Evolutionary conservation across 176 grass and related monocot genomes (phyloP), one percentile per base, ranked within the genome.

Genomic region (Phragmites australis): DNA sequence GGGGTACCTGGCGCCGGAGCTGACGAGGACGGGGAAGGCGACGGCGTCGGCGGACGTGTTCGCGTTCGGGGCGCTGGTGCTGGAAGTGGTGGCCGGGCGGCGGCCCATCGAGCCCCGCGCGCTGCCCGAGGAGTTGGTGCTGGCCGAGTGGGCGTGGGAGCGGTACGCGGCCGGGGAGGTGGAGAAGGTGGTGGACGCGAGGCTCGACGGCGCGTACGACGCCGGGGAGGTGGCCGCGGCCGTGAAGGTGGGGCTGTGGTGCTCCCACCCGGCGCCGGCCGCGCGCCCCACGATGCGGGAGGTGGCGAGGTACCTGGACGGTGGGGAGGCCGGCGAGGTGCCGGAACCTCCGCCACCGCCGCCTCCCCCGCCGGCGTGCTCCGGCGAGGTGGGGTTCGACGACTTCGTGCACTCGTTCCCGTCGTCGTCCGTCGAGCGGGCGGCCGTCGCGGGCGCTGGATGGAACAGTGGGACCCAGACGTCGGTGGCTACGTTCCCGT

Each of bases 321-420:
- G 62, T 23, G 88, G 88, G 57, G 90, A 91, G 61, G 49, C 56
- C 0, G 85, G 74, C 32, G 94, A 93, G 40, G 82, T 93, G 31
- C 94, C 91, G 0, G 81, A 80, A 58, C 74, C 88, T 2, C 77
- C 77, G 21, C 78, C 68, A 0, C 84, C 86, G 49, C 84, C 86
- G 23, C 68, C 81, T 0, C 53, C 34, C 0, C 77, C 59, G 31
- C 75, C 78, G 3, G 83, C 74, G 46, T 75, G 39, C 52, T 72
- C 86, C 9, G 86, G 86, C 17, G 78, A 89, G 59, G 72, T 74
- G 0, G 83, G 94, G 7, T 93, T 89, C 77, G 87, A 93, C 21
- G 91, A 93, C 85, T 97, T 97, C 72, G 22, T 89, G 84, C 94
- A 91, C 74, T 97, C 87, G 51, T 93, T 88, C 88, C 88, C 91